Evolutionary conservation across 2,329 filamentous ascomycete genomes (phyloP), one percentile per base, ranked within the genome.

Genomic region (Fusarium pseudonygamai): DNA sequence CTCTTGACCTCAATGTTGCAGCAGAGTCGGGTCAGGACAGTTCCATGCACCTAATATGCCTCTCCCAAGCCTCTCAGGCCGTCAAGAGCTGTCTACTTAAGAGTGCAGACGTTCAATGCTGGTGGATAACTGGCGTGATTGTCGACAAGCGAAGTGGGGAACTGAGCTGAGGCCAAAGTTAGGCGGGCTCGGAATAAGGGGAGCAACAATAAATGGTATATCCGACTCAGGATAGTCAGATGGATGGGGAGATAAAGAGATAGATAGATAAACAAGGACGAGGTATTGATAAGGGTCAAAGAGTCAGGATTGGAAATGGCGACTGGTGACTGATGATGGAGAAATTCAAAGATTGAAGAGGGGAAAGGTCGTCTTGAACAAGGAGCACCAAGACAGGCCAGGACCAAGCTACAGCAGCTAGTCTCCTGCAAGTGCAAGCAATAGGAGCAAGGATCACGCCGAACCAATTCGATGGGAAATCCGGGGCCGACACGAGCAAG

Each of bases 391-490:
- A 67, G 60, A n/a, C 60, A 46, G 60, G 61, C 39, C 42, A 59
- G 64, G 47, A 37, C 60, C 49, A 64, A 71, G 66, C 69, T 66
- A 67, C 56, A 50, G 30, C 57, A 69, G 50, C 64, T 69, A 69
- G 66, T 59, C 65, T 69, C 53, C 62, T 70, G 55, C 69, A 71
- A 59, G 52, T 60, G 49, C 56, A 56, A 65, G 74, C 32, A 50
- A 59, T 37, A 50, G 42, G 20, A 42, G 26, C 67, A 75, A 62
- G 75, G 74, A 78, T 77, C 75, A 75, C 70, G 65, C 70, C 68
- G 76, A 71, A 77, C 76, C 76, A 77, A 75, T 71, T 75, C 76
- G 64, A 78, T 71, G 74, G 75, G 69, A 78, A 78, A 78, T 78
- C 76, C 76, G 76, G 76, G 76, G 75, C 66, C 72, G 72, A 59